Percentiles rank a stretch among this genome's conserved stretches.
Evolutionary conservation across 192 early-diverging fungal species (phyloP).

Genomic region (Coemansia biformis): DNA sequence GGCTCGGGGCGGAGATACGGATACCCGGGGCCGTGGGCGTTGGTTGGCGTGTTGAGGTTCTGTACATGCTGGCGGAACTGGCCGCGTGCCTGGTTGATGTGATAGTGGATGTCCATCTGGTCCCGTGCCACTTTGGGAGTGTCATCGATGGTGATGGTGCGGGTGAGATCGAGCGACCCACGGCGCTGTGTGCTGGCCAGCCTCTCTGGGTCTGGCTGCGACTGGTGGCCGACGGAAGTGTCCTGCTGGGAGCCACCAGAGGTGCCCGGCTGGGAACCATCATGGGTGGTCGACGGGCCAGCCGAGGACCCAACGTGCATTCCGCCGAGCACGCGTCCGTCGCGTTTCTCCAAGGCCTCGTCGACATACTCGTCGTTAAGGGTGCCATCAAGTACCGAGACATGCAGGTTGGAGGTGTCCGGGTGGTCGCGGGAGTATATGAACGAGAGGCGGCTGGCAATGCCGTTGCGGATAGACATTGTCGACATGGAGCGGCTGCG

Average conservation of each 20-base stretch:
- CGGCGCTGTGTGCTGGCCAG: neutral
- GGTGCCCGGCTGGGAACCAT: no score
- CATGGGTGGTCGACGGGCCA: no score
- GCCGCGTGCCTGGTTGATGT: constrained; percentile 9
- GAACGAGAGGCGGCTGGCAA: constrained; percentile 45
- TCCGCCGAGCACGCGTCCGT: constrained; percentile 2
- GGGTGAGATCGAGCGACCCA: constrained; percentile 20
- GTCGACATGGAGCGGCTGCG: constrained; percentile 39
- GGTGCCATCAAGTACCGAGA: constrained; percentile 23
- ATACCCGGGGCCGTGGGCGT: constrained; percentile 20
- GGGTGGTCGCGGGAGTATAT: constrained; percentile 35
- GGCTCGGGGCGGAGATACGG: constrained; percentile 10
- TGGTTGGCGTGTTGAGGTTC: constrained; percentile 21
- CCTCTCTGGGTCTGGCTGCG: constrained; percentile 2
- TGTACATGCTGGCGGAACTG: constrained; percentile 36
- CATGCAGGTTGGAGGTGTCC: constrained; percentile 31
- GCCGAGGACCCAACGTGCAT: no score
- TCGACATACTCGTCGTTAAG: constrained; percentile 8
- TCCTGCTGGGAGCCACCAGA: no score
- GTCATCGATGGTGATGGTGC: constrained; percentile 50
- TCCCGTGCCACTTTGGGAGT: constrained; percentile 30
- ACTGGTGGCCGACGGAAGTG: no score
- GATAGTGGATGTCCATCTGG: constrained; percentile 50
- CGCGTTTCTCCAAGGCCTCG: neutral
- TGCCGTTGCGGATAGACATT: constrained; percentile 37